Percentiles rank a stretch among this genome's conserved stretches.
These are phyloP conservation scores for Suhomyces emberorum DNA, from an alignment of 805 yeast species.

Conservation along the genomic window DNA sequence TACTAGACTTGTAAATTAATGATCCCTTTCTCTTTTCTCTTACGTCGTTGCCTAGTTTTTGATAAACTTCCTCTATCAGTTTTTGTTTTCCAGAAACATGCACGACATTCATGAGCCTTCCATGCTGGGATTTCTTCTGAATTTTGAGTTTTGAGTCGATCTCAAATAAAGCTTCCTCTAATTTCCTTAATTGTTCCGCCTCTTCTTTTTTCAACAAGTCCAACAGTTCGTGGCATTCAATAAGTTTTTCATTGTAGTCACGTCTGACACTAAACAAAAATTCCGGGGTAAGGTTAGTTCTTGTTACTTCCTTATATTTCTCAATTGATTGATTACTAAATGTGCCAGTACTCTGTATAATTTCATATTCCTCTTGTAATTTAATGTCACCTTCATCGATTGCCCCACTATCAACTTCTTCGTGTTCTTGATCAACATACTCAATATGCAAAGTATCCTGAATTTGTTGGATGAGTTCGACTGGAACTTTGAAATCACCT, in stretches of 20 bases:
- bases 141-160: constrained; percentile 32
- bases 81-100: constrained; percentile 43
- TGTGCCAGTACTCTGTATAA: constrained; percentile 13
- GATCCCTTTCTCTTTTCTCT: constrained; percentile 39
- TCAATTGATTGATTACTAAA: constrained; percentile 16
- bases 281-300: background rate
- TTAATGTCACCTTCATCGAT: constrained; percentile 3
- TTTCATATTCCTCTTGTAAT: constrained; percentile 3
- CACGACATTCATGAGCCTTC: constrained; percentile 41
- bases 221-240: constrained; percentile 31
- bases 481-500: constrained; percentile 35
- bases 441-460: constrained; percentile 26
- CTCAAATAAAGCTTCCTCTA: constrained; percentile 16
- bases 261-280: constrained; percentile 32
- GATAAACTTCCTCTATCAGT: constrained; percentile 19
- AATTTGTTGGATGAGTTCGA: constrained; percentile 41
- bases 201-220: constrained; percentile 25
- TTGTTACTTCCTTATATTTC: constrained; percentile 18
- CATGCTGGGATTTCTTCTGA: constrained; percentile 25
- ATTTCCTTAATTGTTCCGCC: constrained; percentile 16
- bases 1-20: constrained; percentile 43
- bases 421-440: constrained; percentile 5
- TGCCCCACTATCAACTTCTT: background rate
- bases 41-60: constrained; percentile 19
- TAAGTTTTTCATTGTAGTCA: constrained; percentile 29